A percentile compares a stretch with the other conserved stretches of the same genome.
phyloP scores from a whole-genome alignment of 331 rosid species.

The Pyrus hybrid region DNA sequence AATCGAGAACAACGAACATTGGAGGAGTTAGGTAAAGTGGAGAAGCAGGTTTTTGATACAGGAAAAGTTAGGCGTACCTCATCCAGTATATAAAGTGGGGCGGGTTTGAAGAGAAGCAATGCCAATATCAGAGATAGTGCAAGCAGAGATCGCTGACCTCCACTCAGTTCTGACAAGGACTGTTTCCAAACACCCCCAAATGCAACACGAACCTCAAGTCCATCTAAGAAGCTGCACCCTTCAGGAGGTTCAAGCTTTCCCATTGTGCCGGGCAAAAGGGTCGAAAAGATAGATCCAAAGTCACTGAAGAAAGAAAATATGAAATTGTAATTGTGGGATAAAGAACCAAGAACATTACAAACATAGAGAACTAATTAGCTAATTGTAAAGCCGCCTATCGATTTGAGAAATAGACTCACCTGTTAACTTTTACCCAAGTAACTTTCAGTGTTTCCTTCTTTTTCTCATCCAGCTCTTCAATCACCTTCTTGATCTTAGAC shows the following conservation, averaged over 20 bases:
- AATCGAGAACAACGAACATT: not conserved
- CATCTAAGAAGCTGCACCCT: slow-evolving; percentile 88
- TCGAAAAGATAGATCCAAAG: slow-evolving; percentile 94
- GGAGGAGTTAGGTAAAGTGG: not conserved
- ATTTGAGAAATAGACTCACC: slow-evolving; percentile 26
- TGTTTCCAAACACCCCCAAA: slow-evolving; percentile 98
- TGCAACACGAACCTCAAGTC: slow-evolving; percentile 96
- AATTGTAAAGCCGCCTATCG: not conserved
- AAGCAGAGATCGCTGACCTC: slow-evolving; percentile 96
- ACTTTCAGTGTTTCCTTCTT: slow-evolving; percentile 90
- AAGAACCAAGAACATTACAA: not conserved
- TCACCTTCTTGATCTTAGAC: slow-evolving; percentile 91
- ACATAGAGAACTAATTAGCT: not conserved
- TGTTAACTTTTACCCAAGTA: slow-evolving; percentile 92
- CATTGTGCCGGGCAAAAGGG: slow-evolving; percentile 86
- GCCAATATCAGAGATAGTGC: slow-evolving; percentile 93
- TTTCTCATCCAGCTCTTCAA: slow-evolving; percentile 96
- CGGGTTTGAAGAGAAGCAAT: slow-evolving; percentile 93
- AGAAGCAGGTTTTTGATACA: not conserved
- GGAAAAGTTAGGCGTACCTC: slow-evolving; percentile 45
- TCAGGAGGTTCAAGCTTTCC: slow-evolving; percentile 96
- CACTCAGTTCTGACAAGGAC: slow-evolving; percentile 96
- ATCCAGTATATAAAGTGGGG: slow-evolving; percentile 91
- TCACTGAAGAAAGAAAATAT: slow-evolving; percentile 41
- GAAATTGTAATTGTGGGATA: not conserved